Percentiles rank a stretch among this genome's conserved stretches.
phyloP scores from a whole-genome alignment of 75 land plant species.

The Sequoiadendron giganteum region DNA sequence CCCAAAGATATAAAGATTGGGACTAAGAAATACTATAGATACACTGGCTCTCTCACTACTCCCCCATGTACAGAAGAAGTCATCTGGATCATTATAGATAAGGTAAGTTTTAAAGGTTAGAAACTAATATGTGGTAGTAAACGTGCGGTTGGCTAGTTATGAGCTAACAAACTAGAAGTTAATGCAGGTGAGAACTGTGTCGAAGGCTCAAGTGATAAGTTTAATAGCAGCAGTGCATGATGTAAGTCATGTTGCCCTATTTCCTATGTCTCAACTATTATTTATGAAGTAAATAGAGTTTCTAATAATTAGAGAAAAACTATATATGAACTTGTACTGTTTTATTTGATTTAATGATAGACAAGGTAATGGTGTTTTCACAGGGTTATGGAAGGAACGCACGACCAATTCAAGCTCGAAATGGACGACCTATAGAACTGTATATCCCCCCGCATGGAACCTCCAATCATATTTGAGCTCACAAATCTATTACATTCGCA shows the following conservation, averaged over 20 bases:
- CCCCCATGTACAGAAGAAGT: constrained; percentile 53
- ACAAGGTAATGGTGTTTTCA: background rate
- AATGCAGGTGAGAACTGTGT: constrained; percentile 27
- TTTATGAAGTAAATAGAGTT: background rate
- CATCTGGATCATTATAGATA: constrained; percentile 36
- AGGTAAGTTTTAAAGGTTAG: constrained; percentile 13
- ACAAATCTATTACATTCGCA: no score
- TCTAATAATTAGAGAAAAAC: background rate
- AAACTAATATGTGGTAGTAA: background rate
- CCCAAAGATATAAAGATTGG: constrained; percentile 27
- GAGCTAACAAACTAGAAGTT: background rate
- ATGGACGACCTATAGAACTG: constrained; percentile 13
- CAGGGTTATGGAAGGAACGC: constrained; percentile 30
- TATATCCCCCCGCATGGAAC: background rate
- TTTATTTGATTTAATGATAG: background rate
- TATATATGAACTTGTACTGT: background rate
- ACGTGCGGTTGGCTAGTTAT: background rate
- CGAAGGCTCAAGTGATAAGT: constrained; percentile 18
- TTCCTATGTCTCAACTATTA: no score
- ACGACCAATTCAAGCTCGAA: constrained; percentile 19
- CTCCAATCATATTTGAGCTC: background rate
- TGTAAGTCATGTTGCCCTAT: constrained; percentile 9
- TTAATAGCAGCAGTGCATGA: constrained; percentile 22
- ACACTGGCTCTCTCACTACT: constrained; percentile 42
- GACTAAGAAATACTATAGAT: constrained; percentile 39